These are phyloP conservation scores for Yarrowia yakushimensis DNA, from an alignment of 805 yeast genomes.

Conservation along the genomic window DNA sequence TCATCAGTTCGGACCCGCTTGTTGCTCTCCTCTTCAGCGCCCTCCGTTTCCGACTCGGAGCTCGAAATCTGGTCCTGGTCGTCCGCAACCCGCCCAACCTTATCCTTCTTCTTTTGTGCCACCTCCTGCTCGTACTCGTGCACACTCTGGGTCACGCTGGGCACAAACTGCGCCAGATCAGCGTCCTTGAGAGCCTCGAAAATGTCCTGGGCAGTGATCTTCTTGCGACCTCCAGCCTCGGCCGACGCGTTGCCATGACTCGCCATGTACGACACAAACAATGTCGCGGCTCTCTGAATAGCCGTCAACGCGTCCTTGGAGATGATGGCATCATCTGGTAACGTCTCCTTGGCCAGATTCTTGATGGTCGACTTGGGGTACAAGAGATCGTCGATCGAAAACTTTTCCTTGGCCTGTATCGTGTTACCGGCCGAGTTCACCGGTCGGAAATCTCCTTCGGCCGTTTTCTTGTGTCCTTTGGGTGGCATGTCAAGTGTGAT, in stretches of 20 bases:
- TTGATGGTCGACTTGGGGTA: slow-evolving; percentile 18
- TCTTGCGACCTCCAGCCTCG: slow-evolving; percentile 11
- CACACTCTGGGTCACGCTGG: slow-evolving; percentile 2
- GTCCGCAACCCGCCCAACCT: background rate
- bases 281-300: slow-evolving; percentile 12
- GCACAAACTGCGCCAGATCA: slow-evolving; percentile 20
- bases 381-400: slow-evolving; percentile 9
- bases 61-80: slow-evolving; percentile 17
- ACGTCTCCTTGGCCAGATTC: slow-evolving; percentile 19
- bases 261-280: slow-evolving; percentile 22
- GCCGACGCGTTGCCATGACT: slow-evolving; percentile 3
- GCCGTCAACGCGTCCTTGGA: slow-evolving; percentile 24
- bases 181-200: slow-evolving; percentile 12
- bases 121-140: slow-evolving; percentile 15
- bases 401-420: slow-evolving; percentile 10
- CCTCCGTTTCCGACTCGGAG: slow-evolving; percentile 14
- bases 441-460: slow-evolving; percentile 15
- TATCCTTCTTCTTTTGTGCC: slow-evolving; percentile 11
- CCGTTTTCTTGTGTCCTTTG: slow-evolving; percentile 19
- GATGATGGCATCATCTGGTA: slow-evolving; percentile 15
- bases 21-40: background rate
- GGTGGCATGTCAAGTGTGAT: too few species aligned
- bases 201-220: slow-evolving; percentile 11
- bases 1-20: background rate
- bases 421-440: slow-evolving; percentile 19